phyloP scores from a whole-genome alignment of 1,284 basidiomycete species.

The Cryptococcus amylolentus region DNA sequence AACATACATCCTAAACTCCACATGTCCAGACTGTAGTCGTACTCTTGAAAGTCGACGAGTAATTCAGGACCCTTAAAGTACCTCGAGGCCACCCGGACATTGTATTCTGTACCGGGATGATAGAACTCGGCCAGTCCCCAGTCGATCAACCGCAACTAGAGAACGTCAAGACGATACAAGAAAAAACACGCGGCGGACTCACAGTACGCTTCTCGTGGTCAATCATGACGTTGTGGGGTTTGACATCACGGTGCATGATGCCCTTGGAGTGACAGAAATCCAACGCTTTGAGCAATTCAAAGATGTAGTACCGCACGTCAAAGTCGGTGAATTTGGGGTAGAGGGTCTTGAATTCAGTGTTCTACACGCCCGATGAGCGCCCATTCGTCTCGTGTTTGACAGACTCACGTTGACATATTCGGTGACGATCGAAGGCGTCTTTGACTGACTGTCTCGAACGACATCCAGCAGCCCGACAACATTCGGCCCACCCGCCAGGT shows the following conservation, averaged over 20 bases:
- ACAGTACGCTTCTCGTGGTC: slow-evolving; percentile 95
- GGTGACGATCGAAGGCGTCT: slow-evolving; percentile 96
- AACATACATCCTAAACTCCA: slow-evolving; percentile 99
- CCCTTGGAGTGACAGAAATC: slow-evolving; percentile 98
- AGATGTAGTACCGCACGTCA: slow-evolving; percentile 95
- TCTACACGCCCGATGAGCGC: slow-evolving; percentile 45
- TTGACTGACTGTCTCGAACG: slow-evolving; percentile 82
- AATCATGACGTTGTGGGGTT: slow-evolving; percentile 99
- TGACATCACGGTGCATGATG: slow-evolving; percentile 99
- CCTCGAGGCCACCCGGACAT: slow-evolving; percentile 92
- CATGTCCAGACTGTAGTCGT: slow-evolving; percentile 95
- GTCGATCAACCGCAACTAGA: slow-evolving; percentile 87
- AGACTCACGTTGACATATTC: slow-evolving; percentile 78
- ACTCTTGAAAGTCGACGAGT: slow-evolving; percentile 96
- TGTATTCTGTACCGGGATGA: slow-evolving; percentile 96
- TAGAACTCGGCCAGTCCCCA: slow-evolving; percentile 99
- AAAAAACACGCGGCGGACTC: slow-evolving; percentile 18
- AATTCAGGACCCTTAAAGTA: slow-evolving; percentile 99
- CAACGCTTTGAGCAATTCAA: slow-evolving; percentile 93
- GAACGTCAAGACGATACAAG: neutral
- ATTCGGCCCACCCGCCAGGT: slow-evolving; percentile 92
- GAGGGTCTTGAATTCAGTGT: slow-evolving; percentile 95
- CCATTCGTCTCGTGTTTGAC: neutral
- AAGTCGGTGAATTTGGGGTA: slow-evolving; percentile 93
- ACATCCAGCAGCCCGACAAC: slow-evolving; percentile 83